These are phyloP conservation scores for Chaetothyriales sp. DNA, from an alignment of 2,329 filamentous ascomycete species.

Conservation along the genomic window DNA sequence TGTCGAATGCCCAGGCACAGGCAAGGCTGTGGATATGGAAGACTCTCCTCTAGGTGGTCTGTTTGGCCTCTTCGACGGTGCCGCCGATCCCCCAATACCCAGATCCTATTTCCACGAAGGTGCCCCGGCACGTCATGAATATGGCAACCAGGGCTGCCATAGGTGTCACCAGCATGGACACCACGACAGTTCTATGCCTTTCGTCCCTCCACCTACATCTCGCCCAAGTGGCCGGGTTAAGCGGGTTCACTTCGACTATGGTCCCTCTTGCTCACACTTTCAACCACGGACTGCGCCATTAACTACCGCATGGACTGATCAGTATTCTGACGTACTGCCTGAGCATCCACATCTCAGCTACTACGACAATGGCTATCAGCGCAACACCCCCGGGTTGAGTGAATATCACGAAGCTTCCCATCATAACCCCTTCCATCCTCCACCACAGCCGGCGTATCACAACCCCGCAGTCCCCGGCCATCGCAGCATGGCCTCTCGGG, in stretches of 20 bases:
- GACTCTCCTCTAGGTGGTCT: conserved; percentile 2
- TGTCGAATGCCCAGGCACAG: not conserved
- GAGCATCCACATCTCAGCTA: not conserved
- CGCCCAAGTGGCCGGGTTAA: not conserved
- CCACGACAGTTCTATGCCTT: conserved; percentile 1
- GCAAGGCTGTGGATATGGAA: not conserved
- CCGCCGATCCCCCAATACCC: conserved; percentile 5
- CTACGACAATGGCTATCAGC: not conserved
- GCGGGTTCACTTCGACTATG: conserved; percentile 12
- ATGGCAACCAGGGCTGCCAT: not conserved
- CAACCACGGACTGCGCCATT: not conserved
- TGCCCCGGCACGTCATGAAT: not conserved
- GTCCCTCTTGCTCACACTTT: not conserved
- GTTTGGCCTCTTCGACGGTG: conserved; percentile 10
- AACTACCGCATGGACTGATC: not conserved
- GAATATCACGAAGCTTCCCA: not conserved
- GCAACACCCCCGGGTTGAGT: not conserved
- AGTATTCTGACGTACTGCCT: not conserved
- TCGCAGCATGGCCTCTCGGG: not conserved
- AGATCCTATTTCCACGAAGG: conserved; percentile 7
- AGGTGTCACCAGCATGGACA: not conserved
- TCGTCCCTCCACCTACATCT: conserved; percentile 1
- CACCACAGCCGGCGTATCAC: not conserved
- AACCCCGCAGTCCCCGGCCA: not conserved
- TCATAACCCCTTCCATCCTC: not conserved